These are phyloP conservation scores for Helicostylum pulchrum DNA, from an alignment of 192 early-diverging fungal species.

Conservation along the genomic window DNA sequence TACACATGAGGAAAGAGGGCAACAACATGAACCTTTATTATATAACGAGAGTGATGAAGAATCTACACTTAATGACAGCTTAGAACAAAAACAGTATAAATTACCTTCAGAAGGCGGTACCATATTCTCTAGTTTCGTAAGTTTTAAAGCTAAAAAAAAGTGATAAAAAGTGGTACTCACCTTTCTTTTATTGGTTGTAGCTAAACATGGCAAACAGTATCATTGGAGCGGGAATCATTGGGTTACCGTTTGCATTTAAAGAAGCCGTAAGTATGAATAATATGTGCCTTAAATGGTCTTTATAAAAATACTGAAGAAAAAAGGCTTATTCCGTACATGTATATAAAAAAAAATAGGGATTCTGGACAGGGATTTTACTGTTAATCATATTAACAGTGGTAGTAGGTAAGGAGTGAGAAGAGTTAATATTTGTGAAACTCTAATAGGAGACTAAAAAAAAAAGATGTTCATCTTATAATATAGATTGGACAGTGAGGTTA, in stretches of 20 bases:
- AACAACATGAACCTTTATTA: slow-evolving; percentile 9
- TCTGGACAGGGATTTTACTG: slow-evolving; percentile 49
- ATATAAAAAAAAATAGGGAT: slow-evolving; percentile 24
- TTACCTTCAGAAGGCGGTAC: slow-evolving; percentile 53
- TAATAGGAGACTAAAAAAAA: neutral
- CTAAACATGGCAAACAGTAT: slow-evolving; percentile 93
- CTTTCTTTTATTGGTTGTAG: slow-evolving; percentile 10
- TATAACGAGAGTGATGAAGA: slow-evolving; percentile 16
- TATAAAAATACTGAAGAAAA: neutral
- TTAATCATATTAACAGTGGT: slow-evolving; percentile 57
- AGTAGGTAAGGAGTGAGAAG: slow-evolving; percentile 49
- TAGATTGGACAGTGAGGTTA: slow-evolving; percentile 77
- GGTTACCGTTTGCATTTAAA: slow-evolving; percentile 81
- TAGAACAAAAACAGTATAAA: slow-evolving; percentile 10
- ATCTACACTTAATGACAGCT: slow-evolving; percentile 1
- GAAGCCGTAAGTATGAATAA: slow-evolving; percentile 56
- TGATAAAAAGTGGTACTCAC: neutral
- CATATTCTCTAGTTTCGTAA: slow-evolving; percentile 52
- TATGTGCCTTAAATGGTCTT: neutral
- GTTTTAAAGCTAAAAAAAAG: slow-evolving; percentile 2
- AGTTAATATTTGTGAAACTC: neutral
- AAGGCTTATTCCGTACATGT: slow-evolving; percentile 18
- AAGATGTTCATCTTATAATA: neutral
- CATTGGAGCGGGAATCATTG: slow-evolving; percentile 85
- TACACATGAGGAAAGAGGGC: neutral